phyloP scores from a whole-genome alignment of 176 grass and related monocot genomes.

The Triticum turgidum region DNA sequence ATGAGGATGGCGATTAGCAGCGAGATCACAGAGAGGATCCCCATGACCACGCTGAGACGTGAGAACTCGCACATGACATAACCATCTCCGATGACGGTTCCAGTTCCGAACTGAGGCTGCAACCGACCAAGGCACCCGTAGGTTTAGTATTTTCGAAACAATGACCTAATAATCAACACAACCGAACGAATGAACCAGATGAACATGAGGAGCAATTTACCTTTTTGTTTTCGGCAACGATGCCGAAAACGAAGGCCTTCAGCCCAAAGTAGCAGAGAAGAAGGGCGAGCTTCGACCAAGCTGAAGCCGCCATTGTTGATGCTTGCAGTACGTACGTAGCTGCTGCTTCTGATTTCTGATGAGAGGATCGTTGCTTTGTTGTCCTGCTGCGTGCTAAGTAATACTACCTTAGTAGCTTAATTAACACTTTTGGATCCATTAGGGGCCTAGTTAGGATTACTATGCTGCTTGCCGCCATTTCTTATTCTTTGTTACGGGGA shows the following conservation, averaged over 20 bases:
- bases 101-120: constrained; percentile 48
- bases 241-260: constrained; percentile 22
- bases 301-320: not conserved
- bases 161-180: not conserved
- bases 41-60: constrained; percentile 37
- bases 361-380: not conserved
- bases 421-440: not conserved
- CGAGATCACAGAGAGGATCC: constrained; percentile 42
- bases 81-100: not conserved
- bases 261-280: constrained; percentile 40
- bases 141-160: not conserved
- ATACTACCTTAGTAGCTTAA: not conserved
- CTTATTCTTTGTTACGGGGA: not conserved
- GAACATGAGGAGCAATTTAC: not conserved
- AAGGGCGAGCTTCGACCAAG: constrained; percentile 29
- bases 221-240: constrained; percentile 65
- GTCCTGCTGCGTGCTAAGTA: not conserved
- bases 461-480: not conserved
- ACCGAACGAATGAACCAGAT: not conserved
- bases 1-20: constrained; percentile 31
- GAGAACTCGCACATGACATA: constrained; percentile 56
- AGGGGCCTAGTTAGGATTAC: not conserved
- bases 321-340: no score
- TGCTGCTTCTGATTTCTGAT: not conserved
- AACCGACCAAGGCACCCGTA: not conserved